These are phyloP conservation scores for Fusarium fracticaudum DNA, from an alignment of 2,329 filamentous ascomycete genomes.

Conservation along the genomic window DNA sequence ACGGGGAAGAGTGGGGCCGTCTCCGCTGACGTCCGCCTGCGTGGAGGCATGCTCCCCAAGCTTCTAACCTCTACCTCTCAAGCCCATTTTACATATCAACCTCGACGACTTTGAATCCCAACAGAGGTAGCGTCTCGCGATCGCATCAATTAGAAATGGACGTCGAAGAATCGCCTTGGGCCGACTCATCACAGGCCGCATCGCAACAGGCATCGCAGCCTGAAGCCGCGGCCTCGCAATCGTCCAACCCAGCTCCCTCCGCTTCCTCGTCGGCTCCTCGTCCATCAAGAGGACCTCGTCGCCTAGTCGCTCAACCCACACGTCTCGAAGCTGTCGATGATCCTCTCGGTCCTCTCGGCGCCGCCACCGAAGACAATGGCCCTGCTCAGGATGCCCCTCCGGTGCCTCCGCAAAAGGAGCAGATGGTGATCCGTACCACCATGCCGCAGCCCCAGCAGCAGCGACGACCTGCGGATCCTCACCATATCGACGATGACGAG, in stretches of 20 bases:
- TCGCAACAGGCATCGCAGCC: constrained; percentile 47
- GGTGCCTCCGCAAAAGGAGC: constrained; percentile 75
- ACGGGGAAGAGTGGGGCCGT: constrained; percentile 34
- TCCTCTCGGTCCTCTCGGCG: constrained; percentile 80
- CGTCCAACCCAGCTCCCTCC: constrained; percentile 41
- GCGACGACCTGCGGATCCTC: constrained; percentile 62
- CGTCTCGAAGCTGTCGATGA: constrained; percentile 81
- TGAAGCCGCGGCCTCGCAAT: constrained; percentile 45
- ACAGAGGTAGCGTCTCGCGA: constrained; percentile 11
- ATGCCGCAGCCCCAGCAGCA: constrained; percentile 58
- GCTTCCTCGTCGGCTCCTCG: constrained; percentile 50
- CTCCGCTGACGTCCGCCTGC: constrained; percentile 38
- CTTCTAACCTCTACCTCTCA: constrained; percentile 38
- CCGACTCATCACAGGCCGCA: constrained; percentile 53
- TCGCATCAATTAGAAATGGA: constrained; percentile 52
- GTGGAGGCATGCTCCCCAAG: constrained; percentile 28
- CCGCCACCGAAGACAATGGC: constrained; percentile 60
- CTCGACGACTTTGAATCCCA: constrained; percentile 10
- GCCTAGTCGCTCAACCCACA: constrained; percentile 78
- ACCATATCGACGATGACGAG: constrained; percentile 78
- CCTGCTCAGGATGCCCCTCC: constrained; percentile 65
- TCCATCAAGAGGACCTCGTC: constrained; percentile 63
- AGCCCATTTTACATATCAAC: constrained; percentile 1
- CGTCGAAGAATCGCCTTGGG: constrained; percentile 64
- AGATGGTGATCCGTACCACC: constrained; percentile 67